Percentiles rank a stretch among this genome's conserved stretches.
Evolutionary conservation across 768 basidiomycete species (phyloP).

Genomic region (Tricholoma furcatifolium): DNA sequence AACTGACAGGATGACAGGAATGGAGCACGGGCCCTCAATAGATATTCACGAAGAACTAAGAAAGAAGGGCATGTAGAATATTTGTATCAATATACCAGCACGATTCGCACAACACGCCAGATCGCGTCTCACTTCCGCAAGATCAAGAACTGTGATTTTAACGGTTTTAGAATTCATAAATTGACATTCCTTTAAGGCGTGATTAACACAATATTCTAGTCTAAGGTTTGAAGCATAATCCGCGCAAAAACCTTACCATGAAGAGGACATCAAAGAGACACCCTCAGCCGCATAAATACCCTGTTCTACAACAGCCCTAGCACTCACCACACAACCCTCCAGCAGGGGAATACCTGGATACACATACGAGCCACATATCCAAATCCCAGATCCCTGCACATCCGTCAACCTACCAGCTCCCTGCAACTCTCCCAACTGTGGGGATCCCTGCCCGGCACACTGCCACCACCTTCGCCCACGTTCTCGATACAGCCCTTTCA

Average conservation of each 20-base stretch:
- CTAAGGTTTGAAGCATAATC: not conserved
- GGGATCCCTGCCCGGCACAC: conserved; percentile 33
- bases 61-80: conserved; percentile 50
- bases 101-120: not conserved
- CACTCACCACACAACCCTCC: conserved; percentile 78
- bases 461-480: conserved; percentile 42
- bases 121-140: too few species aligned
- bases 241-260: conserved; percentile 8
- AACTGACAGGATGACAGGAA: conserved; percentile 36
- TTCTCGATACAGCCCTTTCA: conserved; percentile 42
- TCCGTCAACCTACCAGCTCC: conserved; percentile 40
- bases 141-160: not conserved
- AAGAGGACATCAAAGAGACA: conserved; percentile 15
- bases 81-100: conserved; percentile 12
- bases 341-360: conserved; percentile 72
- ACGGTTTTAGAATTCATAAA: not conserved
- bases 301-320: conserved; percentile 52
- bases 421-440: conserved; percentile 48
- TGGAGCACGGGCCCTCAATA: conserved; percentile 46
- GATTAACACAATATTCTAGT: not conserved
- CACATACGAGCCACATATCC: conserved; percentile 74
- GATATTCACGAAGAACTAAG: conserved; percentile 71
- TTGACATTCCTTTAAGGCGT: not conserved
- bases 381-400: conserved; percentile 45
- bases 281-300: conserved; percentile 39